phyloP scores from a whole-genome alignment of 441 rosid species.

The Pelargonium citronellum region DNA sequence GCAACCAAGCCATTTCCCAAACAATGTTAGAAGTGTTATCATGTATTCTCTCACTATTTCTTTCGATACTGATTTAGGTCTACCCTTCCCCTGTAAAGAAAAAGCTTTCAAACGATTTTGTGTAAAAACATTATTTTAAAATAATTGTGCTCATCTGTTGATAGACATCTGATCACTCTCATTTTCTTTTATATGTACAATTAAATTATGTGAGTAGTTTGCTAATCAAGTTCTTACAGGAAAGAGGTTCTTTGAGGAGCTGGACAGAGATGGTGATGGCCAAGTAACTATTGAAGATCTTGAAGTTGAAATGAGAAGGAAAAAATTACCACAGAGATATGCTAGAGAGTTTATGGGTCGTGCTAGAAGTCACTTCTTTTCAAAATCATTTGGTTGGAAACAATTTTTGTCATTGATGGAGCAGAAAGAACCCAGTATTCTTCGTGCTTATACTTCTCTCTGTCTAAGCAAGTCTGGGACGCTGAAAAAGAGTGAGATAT shows the following conservation, averaged over 20 bases:
- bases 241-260: constrained; percentile 88
- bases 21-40: too few relatives aligned
- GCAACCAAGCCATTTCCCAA: too few relatives aligned
- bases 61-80: too few relatives aligned
- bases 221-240: constrained; percentile 38
- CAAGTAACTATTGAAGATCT: constrained; percentile 90
- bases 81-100: too few relatives aligned
- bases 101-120: too few relatives aligned
- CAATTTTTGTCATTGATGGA: constrained; percentile 95
- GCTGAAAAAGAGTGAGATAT: constrained; percentile 83
- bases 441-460: constrained; percentile 88
- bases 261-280: constrained; percentile 98
- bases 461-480: constrained; percentile 94
- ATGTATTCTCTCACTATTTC: too few relatives aligned
- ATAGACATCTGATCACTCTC: not conserved
- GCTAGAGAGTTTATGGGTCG: constrained; percentile 85
- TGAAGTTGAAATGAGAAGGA: constrained; percentile 80
- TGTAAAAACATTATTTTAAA: too few relatives aligned
- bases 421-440: constrained; percentile 92
- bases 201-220: not conserved
- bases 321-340: constrained; percentile 74
- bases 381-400: constrained; percentile 96
- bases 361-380: constrained; percentile 77
- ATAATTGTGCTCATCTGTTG: not conserved
- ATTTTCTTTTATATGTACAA: not conserved